Conservation (phyloP, 208 protist species). For the Porcisia hertigi region DNA sequence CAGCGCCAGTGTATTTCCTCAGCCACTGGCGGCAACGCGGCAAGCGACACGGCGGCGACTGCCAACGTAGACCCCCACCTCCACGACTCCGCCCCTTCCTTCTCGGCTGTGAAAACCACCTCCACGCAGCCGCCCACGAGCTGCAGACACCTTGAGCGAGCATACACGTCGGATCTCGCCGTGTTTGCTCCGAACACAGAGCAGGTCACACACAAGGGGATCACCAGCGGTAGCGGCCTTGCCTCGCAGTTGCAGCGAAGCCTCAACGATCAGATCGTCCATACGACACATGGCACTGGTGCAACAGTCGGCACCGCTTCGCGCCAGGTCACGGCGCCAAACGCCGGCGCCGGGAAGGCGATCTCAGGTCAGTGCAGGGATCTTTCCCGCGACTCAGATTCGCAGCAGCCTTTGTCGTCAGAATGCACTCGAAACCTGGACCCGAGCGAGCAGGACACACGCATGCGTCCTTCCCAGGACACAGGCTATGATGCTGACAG, state of each 20-base stretch:
- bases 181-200: neutral
- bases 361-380: neutral
- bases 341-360: neutral
- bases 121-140: slow-evolving; percentile 3
- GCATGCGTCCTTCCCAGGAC: neutral
- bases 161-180: slow-evolving; percentile 2
- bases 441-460: slow-evolving; percentile 1
- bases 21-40: neutral
- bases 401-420: slow-evolving; percentile 5
- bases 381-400: slow-evolving; percentile 6
- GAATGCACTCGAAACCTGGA: slow-evolving; percentile 5
- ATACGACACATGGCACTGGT: neutral
- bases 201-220: neutral
- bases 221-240: slow-evolving; percentile 5
- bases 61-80: slow-evolving; percentile 27
- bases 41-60: neutral
- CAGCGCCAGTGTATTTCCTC: neutral
- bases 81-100: slow-evolving; percentile 16
- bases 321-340: neutral
- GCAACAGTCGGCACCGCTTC: neutral
- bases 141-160: neutral
- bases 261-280: neutral
- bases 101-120: slow-evolving; percentile 10
- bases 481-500: slow-evolving; percentile 18
- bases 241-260: slow-evolving; percentile 3